phyloP scores from a whole-genome alignment of 148 eudicot species.

The Vaccinium vitisidaea region DNA sequence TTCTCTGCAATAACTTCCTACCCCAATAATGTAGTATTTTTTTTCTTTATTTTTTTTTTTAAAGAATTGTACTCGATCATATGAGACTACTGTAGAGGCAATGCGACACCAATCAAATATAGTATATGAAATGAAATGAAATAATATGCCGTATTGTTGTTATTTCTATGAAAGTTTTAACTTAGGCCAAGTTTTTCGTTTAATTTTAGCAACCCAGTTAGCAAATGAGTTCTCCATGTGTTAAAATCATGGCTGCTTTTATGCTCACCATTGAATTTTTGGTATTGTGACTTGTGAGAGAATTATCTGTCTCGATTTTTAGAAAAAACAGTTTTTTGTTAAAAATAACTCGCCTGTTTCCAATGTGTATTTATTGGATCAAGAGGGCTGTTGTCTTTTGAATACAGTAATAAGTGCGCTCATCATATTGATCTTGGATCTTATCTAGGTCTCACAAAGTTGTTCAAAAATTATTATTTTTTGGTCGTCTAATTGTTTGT shows the following conservation, averaged over 20 bases:
- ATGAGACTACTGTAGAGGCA: neutral
- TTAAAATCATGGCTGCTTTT: no score
- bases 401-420: neutral
- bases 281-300: no score
- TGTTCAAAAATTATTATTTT: neutral
- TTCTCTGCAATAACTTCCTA: neutral
- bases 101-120: neutral
- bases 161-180: no score
- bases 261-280: no score
- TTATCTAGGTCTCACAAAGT: neutral
- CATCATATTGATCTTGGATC: neutral
- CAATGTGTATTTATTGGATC: neutral
- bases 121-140: neutral
- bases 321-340: no score
- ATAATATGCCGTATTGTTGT: neutral
- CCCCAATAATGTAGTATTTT: neutral
- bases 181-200: no score
- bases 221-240: no score
- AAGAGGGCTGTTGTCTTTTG: neutral
- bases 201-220: no score
- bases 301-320: no score
- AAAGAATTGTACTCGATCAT: no score
- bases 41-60: neutral
- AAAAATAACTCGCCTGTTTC: no score
- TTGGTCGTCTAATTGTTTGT: neutral